These are phyloP conservation scores for Aleurites moluccanus DNA, from an alignment of 441 rosid genomes.

Conservation along the genomic window DNA sequence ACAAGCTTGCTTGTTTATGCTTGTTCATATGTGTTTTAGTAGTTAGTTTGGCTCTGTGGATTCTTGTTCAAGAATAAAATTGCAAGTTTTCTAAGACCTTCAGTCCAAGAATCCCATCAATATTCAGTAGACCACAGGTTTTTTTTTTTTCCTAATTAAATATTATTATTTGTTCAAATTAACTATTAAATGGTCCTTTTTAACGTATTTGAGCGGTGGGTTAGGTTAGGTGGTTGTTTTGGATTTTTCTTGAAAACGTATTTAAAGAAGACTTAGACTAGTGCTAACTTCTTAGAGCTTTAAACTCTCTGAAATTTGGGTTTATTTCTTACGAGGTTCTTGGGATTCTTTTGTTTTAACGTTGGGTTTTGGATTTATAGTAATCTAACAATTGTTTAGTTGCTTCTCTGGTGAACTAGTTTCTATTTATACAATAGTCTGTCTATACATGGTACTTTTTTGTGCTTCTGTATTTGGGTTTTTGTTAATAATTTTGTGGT, in stretches of 20 bases:
- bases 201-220: background rate
- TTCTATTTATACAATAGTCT: background rate
- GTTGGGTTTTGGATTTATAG: background rate
- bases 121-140: background rate
- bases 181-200: background rate
- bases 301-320: background rate
- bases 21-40: background rate
- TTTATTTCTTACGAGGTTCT: too few relatives aligned
- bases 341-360: background rate
- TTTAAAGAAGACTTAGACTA: background rate
- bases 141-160: too few relatives aligned
- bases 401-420: background rate
- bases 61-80: background rate
- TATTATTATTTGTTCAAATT: background rate
- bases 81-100: background rate
- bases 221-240: background rate
- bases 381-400: background rate
- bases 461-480: background rate
- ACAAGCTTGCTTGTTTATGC: background rate
- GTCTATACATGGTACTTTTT: background rate
- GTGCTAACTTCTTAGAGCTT: background rate
- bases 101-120: background rate
- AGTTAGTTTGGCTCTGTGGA: constrained; percentile 12
- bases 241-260: background rate
- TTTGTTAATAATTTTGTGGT: background rate